Conservation (phyloP, 805 yeast species). For the Candida maesae region DNA sequence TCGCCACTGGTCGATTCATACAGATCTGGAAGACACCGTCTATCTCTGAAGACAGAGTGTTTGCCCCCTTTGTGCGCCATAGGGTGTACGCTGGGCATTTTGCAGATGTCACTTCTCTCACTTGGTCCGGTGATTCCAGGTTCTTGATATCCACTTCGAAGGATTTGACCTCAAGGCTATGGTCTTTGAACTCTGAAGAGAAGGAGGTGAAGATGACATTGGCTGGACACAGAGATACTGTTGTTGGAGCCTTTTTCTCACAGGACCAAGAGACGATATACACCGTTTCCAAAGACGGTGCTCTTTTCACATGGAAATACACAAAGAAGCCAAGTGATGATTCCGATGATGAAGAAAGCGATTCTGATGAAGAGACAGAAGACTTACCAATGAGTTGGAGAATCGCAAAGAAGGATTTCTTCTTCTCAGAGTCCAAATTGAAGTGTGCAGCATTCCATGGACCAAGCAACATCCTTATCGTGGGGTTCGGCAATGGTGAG, state of each 20-base stretch:
- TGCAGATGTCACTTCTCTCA: conserved; percentile 68
- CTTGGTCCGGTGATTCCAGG: conserved; percentile 91
- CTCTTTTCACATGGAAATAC: conserved; percentile 89
- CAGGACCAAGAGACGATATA: conserved; percentile 86
- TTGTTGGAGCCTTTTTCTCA: conserved; percentile 82
- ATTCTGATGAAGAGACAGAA: conserved; percentile 38
- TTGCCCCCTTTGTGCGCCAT: conserved; percentile 93
- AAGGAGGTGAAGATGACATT: conserved; percentile 77
- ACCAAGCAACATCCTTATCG: conserved; percentile 64
- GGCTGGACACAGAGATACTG: conserved; percentile 91
- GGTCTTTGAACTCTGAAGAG: conserved; percentile 68
- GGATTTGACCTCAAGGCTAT: conserved; percentile 85
- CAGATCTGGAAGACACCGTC: conserved; percentile 95
- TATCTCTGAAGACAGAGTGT: conserved; percentile 77
- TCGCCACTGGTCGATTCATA: conserved; percentile 74
- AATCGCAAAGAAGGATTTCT: conserved; percentile 72
- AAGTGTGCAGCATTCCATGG: conserved; percentile 85
- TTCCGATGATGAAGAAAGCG: conserved; percentile 38
- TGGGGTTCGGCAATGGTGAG: conserved; percentile 87
- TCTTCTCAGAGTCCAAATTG: conserved; percentile 63
- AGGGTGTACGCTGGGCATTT: conserved; percentile 92
- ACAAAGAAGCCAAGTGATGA: conserved; percentile 49
- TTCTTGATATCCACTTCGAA: conserved; percentile 83
- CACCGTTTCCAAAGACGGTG: conserved; percentile 93
- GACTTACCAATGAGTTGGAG: conserved; percentile 65